phyloP scores from a whole-genome alignment of 768 basidiomycete species.

The Porphyrellus cyaneotinctus region DNA sequence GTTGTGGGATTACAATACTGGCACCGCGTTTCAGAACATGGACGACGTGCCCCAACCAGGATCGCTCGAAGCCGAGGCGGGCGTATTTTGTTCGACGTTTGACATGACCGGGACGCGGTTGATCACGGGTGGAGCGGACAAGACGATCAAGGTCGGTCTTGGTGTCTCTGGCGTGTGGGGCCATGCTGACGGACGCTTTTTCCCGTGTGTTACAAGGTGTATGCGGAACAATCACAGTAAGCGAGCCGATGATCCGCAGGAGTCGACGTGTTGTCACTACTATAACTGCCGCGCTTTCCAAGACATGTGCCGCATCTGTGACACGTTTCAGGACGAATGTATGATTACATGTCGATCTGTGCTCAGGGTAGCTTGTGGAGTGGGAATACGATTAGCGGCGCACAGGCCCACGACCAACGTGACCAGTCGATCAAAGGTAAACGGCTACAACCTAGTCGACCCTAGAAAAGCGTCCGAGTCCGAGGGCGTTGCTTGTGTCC shows the following conservation, averaged over 20 bases:
- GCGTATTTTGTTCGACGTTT: conserved; percentile 95
- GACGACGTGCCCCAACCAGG: conserved; percentile 96
- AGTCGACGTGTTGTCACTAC: neutral
- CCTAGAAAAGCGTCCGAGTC: neutral
- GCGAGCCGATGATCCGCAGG: too few species aligned
- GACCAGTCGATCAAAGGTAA: neutral
- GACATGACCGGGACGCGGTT: conserved; percentile 92
- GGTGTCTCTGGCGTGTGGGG: neutral
- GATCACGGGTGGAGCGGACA: conserved; percentile 96
- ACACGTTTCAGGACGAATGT: neutral
- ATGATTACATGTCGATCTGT: neutral
- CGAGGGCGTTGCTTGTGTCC: neutral
- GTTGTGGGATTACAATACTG: conserved; percentile 94
- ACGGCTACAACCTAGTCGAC: neutral
- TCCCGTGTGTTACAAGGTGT: conserved; percentile 45
- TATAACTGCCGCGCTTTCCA: too few species aligned
- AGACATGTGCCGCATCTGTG: neutral
- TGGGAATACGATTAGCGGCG: neutral
- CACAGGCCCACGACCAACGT: too few species aligned
- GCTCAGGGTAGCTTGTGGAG: too few species aligned
- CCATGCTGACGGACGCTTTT: neutral
- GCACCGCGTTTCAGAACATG: conserved; percentile 90
- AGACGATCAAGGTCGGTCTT: conserved; percentile 86
- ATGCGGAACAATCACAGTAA: conserved; percentile 67
- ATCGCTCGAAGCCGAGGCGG: conserved; percentile 96